phyloP scores from a whole-genome alignment of 495 filamentous ascomycete genomes.

The Neurospora hispaniola region DNA sequence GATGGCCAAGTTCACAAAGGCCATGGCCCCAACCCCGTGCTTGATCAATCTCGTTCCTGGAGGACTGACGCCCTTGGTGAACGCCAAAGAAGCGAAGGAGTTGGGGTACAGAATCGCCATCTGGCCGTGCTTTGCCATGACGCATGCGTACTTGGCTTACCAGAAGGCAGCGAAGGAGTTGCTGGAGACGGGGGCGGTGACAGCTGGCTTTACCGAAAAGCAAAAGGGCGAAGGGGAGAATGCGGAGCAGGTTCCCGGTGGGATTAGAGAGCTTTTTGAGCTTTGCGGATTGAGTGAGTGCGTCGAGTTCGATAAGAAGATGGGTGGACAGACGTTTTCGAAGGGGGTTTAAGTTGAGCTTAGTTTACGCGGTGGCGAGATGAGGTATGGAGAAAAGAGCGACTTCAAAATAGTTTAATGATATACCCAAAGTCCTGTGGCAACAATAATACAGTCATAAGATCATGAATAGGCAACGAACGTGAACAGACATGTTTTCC shows the following conservation, averaged over 20 bases:
- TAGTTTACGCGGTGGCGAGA: neutral
- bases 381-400: neutral
- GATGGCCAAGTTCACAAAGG: conserved; percentile 2
- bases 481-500: neutral
- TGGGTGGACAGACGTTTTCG: conserved; percentile 19
- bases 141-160: conserved; percentile 44
- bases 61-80: conserved; percentile 47
- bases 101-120: conserved; percentile 58
- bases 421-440: neutral
- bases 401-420: neutral
- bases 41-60: conserved; percentile 56
- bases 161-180: conserved; percentile 33
- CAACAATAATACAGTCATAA: neutral
- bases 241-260: conserved; percentile 36
- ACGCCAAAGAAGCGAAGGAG: conserved; percentile 42
- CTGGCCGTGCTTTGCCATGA: conserved; percentile 42
- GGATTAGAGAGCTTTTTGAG: conserved; percentile 52
- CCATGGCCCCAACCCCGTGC: conserved; percentile 32
- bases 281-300: conserved; percentile 40
- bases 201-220: conserved; percentile 6
- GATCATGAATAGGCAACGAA: neutral
- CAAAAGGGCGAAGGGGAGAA: conserved; percentile 14
- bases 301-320: conserved; percentile 24
- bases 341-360: conserved; percentile 12
- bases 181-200: conserved; percentile 35